Evolutionary conservation across 208 protist genomes (phyloP).

Genomic region (Acanthamoeba rhysodes): DNA sequence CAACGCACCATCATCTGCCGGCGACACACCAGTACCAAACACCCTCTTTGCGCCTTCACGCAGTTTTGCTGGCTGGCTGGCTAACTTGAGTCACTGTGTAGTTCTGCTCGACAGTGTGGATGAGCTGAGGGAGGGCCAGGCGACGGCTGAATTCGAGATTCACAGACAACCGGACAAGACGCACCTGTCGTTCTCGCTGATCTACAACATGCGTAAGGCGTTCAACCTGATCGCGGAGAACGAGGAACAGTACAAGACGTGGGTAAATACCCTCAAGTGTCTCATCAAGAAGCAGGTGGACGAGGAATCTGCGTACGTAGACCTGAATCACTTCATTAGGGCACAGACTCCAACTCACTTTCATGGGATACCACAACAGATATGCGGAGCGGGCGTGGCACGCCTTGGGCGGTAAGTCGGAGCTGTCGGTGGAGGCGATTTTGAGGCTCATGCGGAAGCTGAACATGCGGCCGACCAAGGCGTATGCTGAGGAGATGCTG

Average conservation of each 20-base stretch:
- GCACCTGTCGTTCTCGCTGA: conserved; percentile 43
- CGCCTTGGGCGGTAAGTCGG: neutral
- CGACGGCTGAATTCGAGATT: conserved; percentile 27
- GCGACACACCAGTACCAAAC: neutral
- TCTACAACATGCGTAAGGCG: conserved; percentile 52
- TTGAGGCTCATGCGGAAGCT: neutral
- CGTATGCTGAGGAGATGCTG: conserved; percentile 34
- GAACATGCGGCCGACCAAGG: conserved; percentile 15
- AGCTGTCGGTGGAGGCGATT: conserved; percentile 28
- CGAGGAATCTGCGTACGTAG: conserved; percentile 22
- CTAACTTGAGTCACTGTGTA: neutral
- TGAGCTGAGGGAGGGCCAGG: conserved; percentile 40
- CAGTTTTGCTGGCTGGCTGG: neutral
- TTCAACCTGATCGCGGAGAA: conserved; percentile 65
- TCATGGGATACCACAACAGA: neutral
- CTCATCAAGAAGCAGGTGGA: conserved; percentile 49
- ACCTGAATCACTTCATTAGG: neutral
- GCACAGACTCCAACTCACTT: neutral
- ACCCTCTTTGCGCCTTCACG: neutral
- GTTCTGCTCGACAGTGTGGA: conserved; percentile 31
- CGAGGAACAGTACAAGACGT: conserved; percentile 21
- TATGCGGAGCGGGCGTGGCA: conserved; percentile 18
- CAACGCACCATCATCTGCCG: conserved; percentile 28
- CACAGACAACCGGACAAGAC: conserved; percentile 17
- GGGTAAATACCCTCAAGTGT: neutral